Base-by-base conservation (phyloP, 306 rosid species). In the Sesbania bispinosa region DNA sequence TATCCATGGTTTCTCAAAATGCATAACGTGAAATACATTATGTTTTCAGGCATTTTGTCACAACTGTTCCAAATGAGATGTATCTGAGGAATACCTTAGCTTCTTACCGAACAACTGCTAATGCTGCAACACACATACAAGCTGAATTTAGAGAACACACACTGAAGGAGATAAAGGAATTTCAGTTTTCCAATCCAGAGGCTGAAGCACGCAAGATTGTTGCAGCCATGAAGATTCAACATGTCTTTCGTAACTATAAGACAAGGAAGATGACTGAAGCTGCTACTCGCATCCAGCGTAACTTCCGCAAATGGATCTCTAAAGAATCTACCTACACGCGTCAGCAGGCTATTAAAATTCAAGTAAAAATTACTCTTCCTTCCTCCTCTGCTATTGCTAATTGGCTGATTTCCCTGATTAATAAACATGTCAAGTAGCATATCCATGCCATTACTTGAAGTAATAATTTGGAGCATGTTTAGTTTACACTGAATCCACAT, bases 241-340 rank as follows among this genome's bases (percentile, higher is more conserved):
- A 62, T 39, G 69, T 36, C 13, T 62, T 62, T 39, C 51, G 26
- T 1, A 62, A 62, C 33, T 62, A 38, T 16, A 39, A 39, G 51
- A 15, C 11, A 21, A 62, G 21, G 69, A 62, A 62, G 33, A 62
- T 10, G 67, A 10, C 5, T 20, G 11, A 23, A 20, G 69, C 69
- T 39, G 69, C 52, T 62, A 62, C 10, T 39, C 36, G 69, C 21
- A 62, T 62, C 36, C 69, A 62, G 11, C 69, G 19, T 39, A 62
- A 1, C 29, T 39, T 39, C 69, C 69, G 36, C 1, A 16, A 20
- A 18, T 1, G 29, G 51, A 32, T 54, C 9, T 20, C 1, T 54
- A 29, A 15, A 29, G 41, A n/a, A 29, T 55, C 21, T 55, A 21
- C 14, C 41, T 7, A 55, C 20, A 29, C 4, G 9, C 23, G 16